Conservation (phyloP, 805 yeast genomes). For the Blastobotrys attinorum region DNA sequence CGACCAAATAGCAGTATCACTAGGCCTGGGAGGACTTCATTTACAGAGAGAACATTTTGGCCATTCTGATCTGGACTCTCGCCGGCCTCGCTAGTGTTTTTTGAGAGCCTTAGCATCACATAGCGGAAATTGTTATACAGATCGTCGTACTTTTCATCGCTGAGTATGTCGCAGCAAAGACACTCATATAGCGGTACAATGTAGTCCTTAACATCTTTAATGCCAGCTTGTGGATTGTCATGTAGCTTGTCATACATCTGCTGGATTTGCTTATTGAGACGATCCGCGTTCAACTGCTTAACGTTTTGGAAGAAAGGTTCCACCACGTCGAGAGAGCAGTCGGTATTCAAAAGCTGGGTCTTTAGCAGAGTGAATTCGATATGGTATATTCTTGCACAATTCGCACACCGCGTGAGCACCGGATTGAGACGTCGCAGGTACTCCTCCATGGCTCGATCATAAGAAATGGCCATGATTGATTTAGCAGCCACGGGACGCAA, state of each 20-base stretch:
- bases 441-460: constrained; percentile 2
- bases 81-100: too few species aligned
- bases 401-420: constrained; percentile 8
- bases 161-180: neutral
- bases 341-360: constrained; percentile 1
- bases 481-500: neutral
- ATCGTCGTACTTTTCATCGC: neutral
- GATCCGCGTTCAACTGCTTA: neutral
- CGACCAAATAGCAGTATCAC: constrained; percentile 7
- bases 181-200: constrained; percentile 6
- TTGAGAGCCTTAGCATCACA: neutral
- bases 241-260: neutral
- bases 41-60: neutral
- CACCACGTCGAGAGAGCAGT: neutral
- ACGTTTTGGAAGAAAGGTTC: neutral
- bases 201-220: neutral
- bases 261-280: constrained; percentile 1
- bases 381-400: constrained; percentile 13
- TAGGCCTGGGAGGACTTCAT: constrained; percentile 3
- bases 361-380: constrained; percentile 5
- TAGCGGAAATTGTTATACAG: neutral
- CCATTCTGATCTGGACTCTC: constrained; percentile 3
- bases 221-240: neutral
- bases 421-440: constrained; percentile 2
- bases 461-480: constrained; percentile 4